phyloP scores from a whole-genome alignment of 2,329 filamentous ascomycete genomes.

The Ophiostoma ulmi region DNA sequence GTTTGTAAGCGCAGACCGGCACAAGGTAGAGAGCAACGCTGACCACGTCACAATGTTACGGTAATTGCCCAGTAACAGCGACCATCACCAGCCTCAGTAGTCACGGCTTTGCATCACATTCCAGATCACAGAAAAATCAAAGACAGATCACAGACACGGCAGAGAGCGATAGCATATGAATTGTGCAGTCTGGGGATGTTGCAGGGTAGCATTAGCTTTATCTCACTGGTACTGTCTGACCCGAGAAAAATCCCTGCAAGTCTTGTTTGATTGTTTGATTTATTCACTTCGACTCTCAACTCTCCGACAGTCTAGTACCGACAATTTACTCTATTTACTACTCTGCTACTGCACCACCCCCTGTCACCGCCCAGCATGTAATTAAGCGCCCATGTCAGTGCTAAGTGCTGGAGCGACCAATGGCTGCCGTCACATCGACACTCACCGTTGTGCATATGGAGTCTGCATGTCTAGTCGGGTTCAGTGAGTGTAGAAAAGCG shows the following conservation, averaged over 20 bases:
- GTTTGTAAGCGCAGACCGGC: neutral
- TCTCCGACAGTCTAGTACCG: too few relatives aligned
- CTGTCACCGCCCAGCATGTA: neutral
- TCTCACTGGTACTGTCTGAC: neutral
- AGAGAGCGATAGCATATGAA: neutral
- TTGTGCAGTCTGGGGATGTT: neutral
- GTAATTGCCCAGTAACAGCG: neutral
- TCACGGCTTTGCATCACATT: neutral
- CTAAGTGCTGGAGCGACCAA: neutral
- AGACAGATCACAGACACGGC: neutral
- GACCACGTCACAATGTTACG: neutral
- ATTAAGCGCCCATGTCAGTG: neutral
- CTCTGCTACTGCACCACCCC: neutral
- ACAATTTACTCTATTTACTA: too few relatives aligned
- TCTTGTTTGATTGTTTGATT: neutral
- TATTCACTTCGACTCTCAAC: neutral
- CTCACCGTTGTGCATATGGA: neutral
- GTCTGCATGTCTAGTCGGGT: neutral
- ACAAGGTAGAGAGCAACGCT: neutral
- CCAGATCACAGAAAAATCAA: neutral
- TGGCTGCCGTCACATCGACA: neutral
- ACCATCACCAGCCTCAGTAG: neutral
- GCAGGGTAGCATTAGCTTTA: neutral
- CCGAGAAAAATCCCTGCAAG: neutral
- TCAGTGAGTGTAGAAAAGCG: neutral